Conservation (phyloP, 345 rosid genomes). For the Capsella bursapastoris region DNA sequence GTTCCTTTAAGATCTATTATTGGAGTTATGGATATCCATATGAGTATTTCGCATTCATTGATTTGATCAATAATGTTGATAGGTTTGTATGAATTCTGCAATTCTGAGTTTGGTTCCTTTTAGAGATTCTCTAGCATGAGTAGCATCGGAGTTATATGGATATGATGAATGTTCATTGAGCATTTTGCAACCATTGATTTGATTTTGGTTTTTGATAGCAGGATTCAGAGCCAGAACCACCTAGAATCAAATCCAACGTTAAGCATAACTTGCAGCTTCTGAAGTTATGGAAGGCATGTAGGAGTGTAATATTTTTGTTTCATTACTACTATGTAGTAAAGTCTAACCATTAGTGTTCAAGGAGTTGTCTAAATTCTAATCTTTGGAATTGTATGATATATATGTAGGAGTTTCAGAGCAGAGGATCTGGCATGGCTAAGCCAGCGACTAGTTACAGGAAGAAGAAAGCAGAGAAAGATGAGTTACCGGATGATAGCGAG, state of each 20-base stretch:
- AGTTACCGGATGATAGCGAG: constrained; percentile 63
- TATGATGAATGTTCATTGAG: constrained; percentile 1
- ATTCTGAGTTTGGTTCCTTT: not conserved
- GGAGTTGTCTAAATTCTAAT: not conserved
- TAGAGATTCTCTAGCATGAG: not conserved
- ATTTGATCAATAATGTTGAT: not conserved
- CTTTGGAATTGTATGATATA: not conserved
- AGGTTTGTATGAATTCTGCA: not conserved
- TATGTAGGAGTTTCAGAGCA: constrained; percentile 66
- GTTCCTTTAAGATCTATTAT: not conserved
- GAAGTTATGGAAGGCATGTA: constrained; percentile 74
- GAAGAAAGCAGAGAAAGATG: constrained; percentile 75
- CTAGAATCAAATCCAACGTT: constrained; percentile 86
- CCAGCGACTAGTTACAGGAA: constrained; percentile 93
- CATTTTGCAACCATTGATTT: constrained; percentile 25
- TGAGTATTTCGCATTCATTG: constrained; percentile 16
- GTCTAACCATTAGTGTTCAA: not conserved
- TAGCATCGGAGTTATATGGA: not conserved
- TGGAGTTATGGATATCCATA: not conserved
- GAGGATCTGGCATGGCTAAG: constrained; percentile 61
- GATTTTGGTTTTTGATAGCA: constrained; percentile 31
- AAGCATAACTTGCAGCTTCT: constrained; percentile 87
- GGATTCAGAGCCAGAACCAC: constrained; percentile 75
- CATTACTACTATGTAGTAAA: too few species aligned
- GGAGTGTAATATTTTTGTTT: not conserved